Conservation (phyloP, 306 rosid genomes). For the Biancaea sappan region DNA sequence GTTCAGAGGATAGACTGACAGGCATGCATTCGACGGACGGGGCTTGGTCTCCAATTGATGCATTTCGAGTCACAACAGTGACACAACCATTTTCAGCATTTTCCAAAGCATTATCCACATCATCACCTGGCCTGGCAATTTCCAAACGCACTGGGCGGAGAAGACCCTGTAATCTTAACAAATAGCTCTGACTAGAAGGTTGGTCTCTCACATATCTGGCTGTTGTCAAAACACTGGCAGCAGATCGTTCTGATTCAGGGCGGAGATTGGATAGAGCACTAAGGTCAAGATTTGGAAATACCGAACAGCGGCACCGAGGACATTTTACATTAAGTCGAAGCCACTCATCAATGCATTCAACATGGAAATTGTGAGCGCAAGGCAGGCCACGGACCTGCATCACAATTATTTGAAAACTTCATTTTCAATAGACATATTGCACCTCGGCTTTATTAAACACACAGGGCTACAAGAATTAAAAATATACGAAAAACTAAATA, state of each 20-base stretch:
- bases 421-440: constrained; percentile 7
- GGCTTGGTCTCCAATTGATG: constrained; percentile 39
- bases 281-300: constrained; percentile 98
- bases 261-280: constrained; percentile 95
- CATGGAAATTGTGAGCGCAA: constrained; percentile 98
- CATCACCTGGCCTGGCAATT: constrained; percentile 53
- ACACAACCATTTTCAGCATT: constrained; percentile 61
- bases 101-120: constrained; percentile 51
- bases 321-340: constrained; percentile 98
- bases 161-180: constrained; percentile 81
- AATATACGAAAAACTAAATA: constrained; percentile 9
- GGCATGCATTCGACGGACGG: constrained; percentile 39
- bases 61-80: constrained; percentile 35
- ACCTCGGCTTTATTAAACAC: constrained; percentile 18
- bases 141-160: constrained; percentile 72
- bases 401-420: constrained; percentile 35
- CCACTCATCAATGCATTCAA: constrained; percentile 98
- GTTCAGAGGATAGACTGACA: constrained; percentile 45
- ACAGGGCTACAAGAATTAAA: constrained; percentile 1
- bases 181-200: constrained; percentile 83
- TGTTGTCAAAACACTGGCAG: constrained; percentile 67
- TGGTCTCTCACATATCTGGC: constrained; percentile 72
- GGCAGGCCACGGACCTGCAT: constrained; percentile 98
- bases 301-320: constrained; percentile 98
- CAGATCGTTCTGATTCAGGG: constrained; percentile 75